Base-by-base conservation (phyloP, 352 stramenopile species). In the Pythium coloratum region DNA sequence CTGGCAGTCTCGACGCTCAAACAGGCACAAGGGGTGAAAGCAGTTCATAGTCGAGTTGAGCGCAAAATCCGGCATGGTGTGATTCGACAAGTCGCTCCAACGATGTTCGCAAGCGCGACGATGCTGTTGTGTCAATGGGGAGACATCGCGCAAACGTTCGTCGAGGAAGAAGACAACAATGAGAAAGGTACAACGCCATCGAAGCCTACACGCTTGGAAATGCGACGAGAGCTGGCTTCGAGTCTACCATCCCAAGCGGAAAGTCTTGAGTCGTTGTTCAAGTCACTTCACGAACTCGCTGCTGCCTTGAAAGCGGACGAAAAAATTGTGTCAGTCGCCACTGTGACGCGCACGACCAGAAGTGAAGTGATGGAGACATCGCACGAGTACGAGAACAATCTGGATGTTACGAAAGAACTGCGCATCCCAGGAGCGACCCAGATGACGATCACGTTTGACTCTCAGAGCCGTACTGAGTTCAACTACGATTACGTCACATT, bases 401-500 rank as follows among this genome's bases (percentile, higher is more conserved):
- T 89, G 57, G 80, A 97, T 60, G 73, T 82, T 38, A 59, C 88
- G 14, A 87, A 68, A 16, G 76, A 94, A 62, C 70, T 97, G 32
- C 64, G 73, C n/a, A 81, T 97, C 18, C 74, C 81, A 46, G 89
- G 90, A 14, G 90, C 90, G 32, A 80, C 62, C 8, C 71, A 69
- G 34, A 91, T 97, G 28, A 76, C 81, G 30, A 86, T 97, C 28
- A 84, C 77, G 6, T 97, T 97, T 58, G 91, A 97, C 53, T 49
- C 86, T 20, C 75, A 70, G 46, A 92, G 72, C 6, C 76, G 85
- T 57, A 96, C 89, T 6, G 91, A 97, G 67, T 76, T 77, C 32
- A 92, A 91, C 59, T 97, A 96, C 64, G 91, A 97, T 63, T 97
- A 94, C 62, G 67, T 97, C 28, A 94, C 82, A 16, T 97, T 97